Evolutionary conservation across 345 rosid species (phyloP), one percentile per base, ranked within the genome.

Genomic region (Streptanthus diversifolius): DNA sequence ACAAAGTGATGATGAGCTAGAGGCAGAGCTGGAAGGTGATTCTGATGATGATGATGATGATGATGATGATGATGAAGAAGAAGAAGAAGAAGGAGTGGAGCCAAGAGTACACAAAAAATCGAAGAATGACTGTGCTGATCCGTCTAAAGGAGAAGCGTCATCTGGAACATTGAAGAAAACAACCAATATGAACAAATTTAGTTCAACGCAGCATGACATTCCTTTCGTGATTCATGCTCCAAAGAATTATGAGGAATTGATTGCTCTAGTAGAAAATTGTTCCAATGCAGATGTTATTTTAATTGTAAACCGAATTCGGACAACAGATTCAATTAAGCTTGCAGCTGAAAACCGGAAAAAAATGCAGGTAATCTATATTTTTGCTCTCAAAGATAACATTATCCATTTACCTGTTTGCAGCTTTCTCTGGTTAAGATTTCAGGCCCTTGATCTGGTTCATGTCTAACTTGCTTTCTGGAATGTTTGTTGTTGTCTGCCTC

Each of bases 271-370:
- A 59, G 85, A 82, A 52, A 77, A 76, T 61, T 55, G 72, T 76
- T 86, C 96, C 70, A 84, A 86, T 79, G 79, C 70, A 5, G 85
- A 91, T 41, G 68, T 84, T 61, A 2, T 87, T 57, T 58, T 75
- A 35, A 74, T 88, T 44, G 74, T 95, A 49, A 74, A 77, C 73
- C 87, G 97, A 76, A 90, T 95, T 70, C 85, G 87, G 41, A 83
- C 67, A 60, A 80, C 80, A 57, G 81, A 88, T 80, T 87, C 95
- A 47, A 87, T 88, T 74, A 83, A 86, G 66, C 88, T 89, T 69
- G 89, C 90, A 41, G 93, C 92, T 52, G 98, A 87, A 84, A 95
- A 95, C 83, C 83, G 96, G 60, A 95, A 88, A 84, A 95, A 91
- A 81, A 89, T 91, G 82, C 99, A 91, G 80, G 96, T 90, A 87